Conservation (phyloP, 768 basidiomycete species). For the Coprinellus aureogranulatus region DNA sequence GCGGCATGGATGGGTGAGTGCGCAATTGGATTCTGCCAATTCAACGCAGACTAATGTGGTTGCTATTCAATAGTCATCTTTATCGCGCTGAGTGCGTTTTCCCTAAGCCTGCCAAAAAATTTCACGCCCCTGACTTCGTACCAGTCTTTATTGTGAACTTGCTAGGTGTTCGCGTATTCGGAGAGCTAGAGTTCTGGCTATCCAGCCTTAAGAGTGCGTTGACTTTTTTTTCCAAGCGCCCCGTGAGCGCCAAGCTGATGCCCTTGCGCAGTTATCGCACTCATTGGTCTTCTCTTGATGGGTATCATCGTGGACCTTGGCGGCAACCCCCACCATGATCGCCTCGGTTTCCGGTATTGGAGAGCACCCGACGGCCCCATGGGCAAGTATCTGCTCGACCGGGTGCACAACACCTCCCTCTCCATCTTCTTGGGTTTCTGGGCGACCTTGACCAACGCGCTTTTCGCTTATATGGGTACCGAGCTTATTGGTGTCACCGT, state of each 20-base stretch:
- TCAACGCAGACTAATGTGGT: too few relatives aligned
- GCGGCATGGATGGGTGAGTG: conserved; percentile 57
- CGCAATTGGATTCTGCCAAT: too few relatives aligned
- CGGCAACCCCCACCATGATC: conserved; percentile 46
- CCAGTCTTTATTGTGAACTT: conserved; percentile 56
- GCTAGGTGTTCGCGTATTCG: conserved; percentile 63
- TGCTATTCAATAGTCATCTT: conserved; percentile 63
- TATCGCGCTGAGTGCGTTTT: conserved; percentile 54
- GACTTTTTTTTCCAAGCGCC: conserved; percentile 26
- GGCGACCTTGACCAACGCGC: conserved; percentile 66
- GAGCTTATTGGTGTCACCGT: conserved; percentile 70
- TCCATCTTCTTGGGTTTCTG: conserved; percentile 70
- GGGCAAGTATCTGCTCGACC: conserved; percentile 47
- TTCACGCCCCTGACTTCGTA: neutral
- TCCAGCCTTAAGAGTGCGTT: conserved; percentile 62
- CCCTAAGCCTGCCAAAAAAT: neutral
- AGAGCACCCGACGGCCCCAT: conserved; percentile 51
- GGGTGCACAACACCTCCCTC: conserved; percentile 49
- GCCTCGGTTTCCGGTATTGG: conserved; percentile 52
- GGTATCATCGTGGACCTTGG: conserved; percentile 68
- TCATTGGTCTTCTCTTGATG: conserved; percentile 53
- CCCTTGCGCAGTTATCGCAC: conserved; percentile 33
- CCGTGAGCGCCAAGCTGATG: too few relatives aligned
- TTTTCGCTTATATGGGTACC: conserved; percentile 74
- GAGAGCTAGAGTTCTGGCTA: conserved; percentile 75